phyloP scores from a whole-genome alignment of 441 rosid genomes.

The Daphne laureola region DNA sequence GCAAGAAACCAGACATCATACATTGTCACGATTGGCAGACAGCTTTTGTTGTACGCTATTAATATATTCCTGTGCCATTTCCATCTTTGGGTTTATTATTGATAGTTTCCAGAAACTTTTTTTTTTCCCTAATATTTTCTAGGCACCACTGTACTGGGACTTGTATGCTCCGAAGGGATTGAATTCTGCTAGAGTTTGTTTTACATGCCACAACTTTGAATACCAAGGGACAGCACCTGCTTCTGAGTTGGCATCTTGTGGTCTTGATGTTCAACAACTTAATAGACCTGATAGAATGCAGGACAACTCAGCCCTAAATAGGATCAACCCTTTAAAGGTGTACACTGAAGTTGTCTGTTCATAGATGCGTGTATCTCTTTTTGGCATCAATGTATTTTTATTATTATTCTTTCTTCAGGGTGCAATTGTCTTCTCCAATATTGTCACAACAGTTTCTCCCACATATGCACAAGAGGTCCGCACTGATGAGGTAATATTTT shows the following conservation, averaged over 20 bases:
- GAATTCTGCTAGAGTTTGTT: conserved; percentile 90
- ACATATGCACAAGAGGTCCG: conserved; percentile 92
- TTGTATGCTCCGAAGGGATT: conserved; percentile 86
- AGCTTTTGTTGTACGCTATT: conserved; percentile 79
- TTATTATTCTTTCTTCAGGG: conserved; percentile 48
- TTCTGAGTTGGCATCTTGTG: conserved; percentile 85
- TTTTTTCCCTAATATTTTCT: conserved; percentile 9
- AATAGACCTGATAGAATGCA: conserved; percentile 98
- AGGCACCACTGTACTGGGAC: conserved; percentile 99
- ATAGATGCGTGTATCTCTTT: conserved; percentile 5
- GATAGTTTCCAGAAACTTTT: conserved; percentile 8
- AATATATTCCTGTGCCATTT: not conserved
- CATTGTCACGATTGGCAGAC: conserved; percentile 99
- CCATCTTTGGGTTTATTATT: conserved; percentile 10
- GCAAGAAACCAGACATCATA: conserved; percentile 91
- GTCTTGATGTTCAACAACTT: conserved; percentile 75
- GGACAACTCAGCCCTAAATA: conserved; percentile 69
- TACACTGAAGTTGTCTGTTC: conserved; percentile 3
- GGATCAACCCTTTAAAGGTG: conserved; percentile 89
- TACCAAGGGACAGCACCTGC: conserved; percentile 91
- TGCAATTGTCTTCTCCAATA: conserved; percentile 90
- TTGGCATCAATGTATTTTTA: conserved; percentile 8
- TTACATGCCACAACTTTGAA: conserved; percentile 97
- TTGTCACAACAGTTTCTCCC: conserved; percentile 96
- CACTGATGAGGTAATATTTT: conserved; percentile 67